phyloP scores from a whole-genome alignment of 2,329 filamentous ascomycete species.

The Tolypocladium sp. region DNA sequence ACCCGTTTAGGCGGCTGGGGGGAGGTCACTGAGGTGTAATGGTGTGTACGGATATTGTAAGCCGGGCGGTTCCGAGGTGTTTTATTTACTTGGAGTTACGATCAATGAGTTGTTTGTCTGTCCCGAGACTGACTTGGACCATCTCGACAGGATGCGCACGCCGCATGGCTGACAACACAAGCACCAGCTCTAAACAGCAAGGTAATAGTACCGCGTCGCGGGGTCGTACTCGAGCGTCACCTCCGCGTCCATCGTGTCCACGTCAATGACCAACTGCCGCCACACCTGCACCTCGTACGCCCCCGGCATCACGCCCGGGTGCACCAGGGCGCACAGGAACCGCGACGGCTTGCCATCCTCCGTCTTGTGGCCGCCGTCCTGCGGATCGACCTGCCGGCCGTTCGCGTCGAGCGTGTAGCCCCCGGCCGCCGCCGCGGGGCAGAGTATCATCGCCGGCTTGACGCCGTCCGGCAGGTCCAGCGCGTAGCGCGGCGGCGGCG shows the following conservation, averaged over 20 bases:
- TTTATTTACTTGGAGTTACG: too few relatives aligned
- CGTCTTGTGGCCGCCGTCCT: slow-evolving; percentile 1
- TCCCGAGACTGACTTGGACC: background rate
- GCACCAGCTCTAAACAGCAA: slow-evolving; percentile 6
- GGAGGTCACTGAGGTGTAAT: too few relatives aligned
- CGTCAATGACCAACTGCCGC: slow-evolving; percentile 23
- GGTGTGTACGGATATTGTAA: too few relatives aligned
- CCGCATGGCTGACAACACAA: background rate
- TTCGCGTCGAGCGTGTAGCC: slow-evolving; percentile 9
- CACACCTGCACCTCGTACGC: slow-evolving; percentile 30
- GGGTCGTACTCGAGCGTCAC: slow-evolving; percentile 33
- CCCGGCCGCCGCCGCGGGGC: slow-evolving; percentile 11
- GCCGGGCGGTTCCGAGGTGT: too few relatives aligned
- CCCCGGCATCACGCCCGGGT: slow-evolving; percentile 21
- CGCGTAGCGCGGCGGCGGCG: slow-evolving; percentile 6
- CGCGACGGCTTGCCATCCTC: slow-evolving; percentile 1
- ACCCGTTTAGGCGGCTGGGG: too few relatives aligned
- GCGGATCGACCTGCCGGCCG: slow-evolving; percentile 8
- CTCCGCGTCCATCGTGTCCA: slow-evolving; percentile 28
- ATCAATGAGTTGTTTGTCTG: background rate
- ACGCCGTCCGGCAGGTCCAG: slow-evolving; percentile 7
- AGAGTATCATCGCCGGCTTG: slow-evolving; percentile 24
- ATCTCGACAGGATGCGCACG: background rate
- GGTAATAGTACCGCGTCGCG: slow-evolving; percentile 32
- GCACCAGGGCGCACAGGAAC: slow-evolving; percentile 28